Conservation (phyloP, 179 eudicot genomes). For the Patellifolia procumbens region DNA sequence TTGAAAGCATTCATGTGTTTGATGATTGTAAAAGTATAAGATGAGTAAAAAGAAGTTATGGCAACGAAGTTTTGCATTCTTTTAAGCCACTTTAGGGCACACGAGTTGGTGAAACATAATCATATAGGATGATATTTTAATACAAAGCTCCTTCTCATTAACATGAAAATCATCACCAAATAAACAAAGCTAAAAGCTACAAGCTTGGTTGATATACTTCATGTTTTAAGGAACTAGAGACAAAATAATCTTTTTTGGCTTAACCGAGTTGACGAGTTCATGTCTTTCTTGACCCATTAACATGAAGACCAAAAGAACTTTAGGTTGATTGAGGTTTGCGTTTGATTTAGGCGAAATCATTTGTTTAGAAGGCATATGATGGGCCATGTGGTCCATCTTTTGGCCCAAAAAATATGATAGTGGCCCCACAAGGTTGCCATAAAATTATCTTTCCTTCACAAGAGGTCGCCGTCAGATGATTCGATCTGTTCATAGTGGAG, state of each 20-base stretch:
- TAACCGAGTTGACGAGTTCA: not conserved
- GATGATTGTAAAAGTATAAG: constrained; percentile 15
- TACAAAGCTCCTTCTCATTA: not conserved
- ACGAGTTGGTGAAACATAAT: constrained; percentile 24
- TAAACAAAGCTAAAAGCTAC: constrained; percentile 14
- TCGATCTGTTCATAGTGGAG: too few relatives aligned
- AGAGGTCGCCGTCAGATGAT: too few relatives aligned
- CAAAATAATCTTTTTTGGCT: constrained; percentile 6
- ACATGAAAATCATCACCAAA: constrained; percentile 21
- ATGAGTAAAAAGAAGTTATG: not conserved
- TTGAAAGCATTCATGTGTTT: not conserved
- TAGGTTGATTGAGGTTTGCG: not conserved
- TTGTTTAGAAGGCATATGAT: not conserved
- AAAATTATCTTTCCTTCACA: too few relatives aligned
- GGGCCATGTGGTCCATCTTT: not conserved
- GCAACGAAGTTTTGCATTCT: constrained; percentile 19
- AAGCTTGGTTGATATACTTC: not conserved
- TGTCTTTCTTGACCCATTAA: constrained; percentile 5
- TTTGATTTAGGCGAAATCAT: not conserved
- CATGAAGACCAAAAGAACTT: not conserved
- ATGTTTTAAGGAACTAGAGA: not conserved
- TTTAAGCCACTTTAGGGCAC: constrained; percentile 20
- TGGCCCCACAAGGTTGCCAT: not conserved
- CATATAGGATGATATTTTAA: constrained; percentile 1
- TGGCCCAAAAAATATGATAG: constrained; percentile 5